Conservation (phyloP, 163 green algal species). For the Volvox carteri region DNA sequence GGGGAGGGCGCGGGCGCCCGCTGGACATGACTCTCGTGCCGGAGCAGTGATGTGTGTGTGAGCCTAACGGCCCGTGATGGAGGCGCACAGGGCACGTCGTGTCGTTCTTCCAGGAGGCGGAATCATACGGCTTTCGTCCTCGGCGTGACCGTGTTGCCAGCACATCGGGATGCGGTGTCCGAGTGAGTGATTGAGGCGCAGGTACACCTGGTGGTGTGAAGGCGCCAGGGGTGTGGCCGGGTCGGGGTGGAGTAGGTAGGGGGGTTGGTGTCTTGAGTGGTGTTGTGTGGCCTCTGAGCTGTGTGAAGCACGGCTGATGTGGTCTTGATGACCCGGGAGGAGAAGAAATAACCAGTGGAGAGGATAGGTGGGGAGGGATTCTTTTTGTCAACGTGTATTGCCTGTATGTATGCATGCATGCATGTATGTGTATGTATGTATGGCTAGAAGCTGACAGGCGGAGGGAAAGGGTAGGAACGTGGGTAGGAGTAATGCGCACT, state of each 20-base stretch:
- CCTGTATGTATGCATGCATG: background rate
- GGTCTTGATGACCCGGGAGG: background rate
- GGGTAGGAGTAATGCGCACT: no score
- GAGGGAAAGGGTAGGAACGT: no score
- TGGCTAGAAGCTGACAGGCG: no score
- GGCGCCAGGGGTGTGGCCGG: no score
- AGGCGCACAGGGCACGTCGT: background rate
- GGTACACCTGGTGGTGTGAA: background rate
- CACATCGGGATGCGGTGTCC: background rate
- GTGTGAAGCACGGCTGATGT: background rate
- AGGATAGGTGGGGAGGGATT: background rate
- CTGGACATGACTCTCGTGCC: constrained; percentile 36
- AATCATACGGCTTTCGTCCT: no score
- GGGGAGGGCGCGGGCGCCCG: background rate
- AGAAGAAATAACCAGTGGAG: background rate
- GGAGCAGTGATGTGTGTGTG: background rate
- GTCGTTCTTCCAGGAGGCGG: no score
- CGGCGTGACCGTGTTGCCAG: no score
- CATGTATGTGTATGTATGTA: background rate
- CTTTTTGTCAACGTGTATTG: background rate
- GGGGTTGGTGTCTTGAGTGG: no score
- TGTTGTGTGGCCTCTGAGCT: background rate
- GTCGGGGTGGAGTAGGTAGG: no score
- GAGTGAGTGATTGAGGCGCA: background rate
- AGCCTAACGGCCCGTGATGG: background rate